Percentiles rank a stretch among this genome's conserved stretches.
Conservation (phyloP, 768 basidiomycete genomes). For the Trametes cinnabarina region DNA sequence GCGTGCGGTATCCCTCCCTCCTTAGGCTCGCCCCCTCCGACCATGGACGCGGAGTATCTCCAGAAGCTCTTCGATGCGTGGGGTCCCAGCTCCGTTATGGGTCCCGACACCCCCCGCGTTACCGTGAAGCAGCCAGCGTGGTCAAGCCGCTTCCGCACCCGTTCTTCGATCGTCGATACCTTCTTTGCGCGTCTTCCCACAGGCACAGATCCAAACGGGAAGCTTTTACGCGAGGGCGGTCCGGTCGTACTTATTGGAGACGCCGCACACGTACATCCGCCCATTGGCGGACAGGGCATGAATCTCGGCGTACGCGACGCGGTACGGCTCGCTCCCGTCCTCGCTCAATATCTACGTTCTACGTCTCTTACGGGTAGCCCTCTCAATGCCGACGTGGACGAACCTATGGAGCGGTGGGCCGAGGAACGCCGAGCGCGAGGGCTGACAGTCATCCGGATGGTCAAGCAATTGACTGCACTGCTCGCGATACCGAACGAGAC, state of each 20-base stretch:
- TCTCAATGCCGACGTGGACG: conserved; percentile 27
- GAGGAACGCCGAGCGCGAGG: conserved; percentile 38
- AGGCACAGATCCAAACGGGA: background rate
- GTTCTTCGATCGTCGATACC: conserved; percentile 42
- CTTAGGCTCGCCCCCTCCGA: conserved; percentile 36
- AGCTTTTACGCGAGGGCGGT: conserved; percentile 7
- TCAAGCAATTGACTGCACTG: conserved; percentile 34
- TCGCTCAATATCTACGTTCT: conserved; percentile 36
- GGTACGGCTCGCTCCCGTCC: conserved; percentile 42
- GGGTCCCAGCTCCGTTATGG: conserved; percentile 37
- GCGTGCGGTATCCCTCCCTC: conserved; percentile 37
- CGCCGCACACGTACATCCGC: conserved; percentile 54
- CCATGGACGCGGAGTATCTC: conserved; percentile 41
- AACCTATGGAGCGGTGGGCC: conserved; percentile 36
- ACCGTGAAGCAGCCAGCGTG: conserved; percentile 39
- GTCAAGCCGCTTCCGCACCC: conserved; percentile 48
- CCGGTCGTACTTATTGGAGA: conserved; percentile 39
- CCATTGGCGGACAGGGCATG: conserved; percentile 57
- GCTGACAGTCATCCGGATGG: conserved; percentile 40
- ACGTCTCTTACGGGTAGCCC: background rate
- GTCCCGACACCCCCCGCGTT: conserved; percentile 33
- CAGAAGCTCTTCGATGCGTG: conserved; percentile 43
- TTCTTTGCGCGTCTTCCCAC: conserved; percentile 34
- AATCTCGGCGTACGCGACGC: conserved; percentile 59
- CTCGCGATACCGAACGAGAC: conserved; percentile 26